Evolutionary conservation across 2,329 filamentous ascomycete genomes (phyloP).

Genomic region (Aspergillus spinulosporus): DNA sequence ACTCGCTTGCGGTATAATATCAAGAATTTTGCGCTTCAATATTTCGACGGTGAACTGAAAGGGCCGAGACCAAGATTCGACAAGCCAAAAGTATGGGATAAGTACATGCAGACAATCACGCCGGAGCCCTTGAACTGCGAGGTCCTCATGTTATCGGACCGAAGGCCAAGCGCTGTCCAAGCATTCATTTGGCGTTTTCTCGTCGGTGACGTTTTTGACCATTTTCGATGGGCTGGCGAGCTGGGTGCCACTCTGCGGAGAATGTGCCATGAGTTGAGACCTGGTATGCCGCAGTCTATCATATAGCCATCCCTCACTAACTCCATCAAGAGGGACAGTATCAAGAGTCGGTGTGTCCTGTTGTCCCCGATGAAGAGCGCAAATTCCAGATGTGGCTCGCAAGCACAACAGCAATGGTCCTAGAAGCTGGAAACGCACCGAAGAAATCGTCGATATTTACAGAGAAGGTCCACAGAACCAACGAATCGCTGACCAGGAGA

Average conservation of each 20-base stretch:
- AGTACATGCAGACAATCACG: neutral
- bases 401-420: neutral
- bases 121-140: neutral
- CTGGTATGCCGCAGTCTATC: neutral
- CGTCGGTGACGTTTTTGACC: neutral
- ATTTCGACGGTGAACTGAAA: neutral
- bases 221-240: conserved; percentile 6
- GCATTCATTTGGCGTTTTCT: conserved; percentile 3
- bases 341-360: neutral
- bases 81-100: neutral
- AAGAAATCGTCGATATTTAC: neutral
- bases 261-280: neutral
- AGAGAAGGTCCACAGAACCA: neutral
- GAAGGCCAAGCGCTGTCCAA: conserved; percentile 2
- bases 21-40: conserved; percentile 2
- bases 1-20: neutral
- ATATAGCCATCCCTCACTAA: neutral
- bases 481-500: neutral
- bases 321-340: neutral
- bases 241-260: neutral
- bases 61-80: neutral
- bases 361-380: conserved; percentile 1
- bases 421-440: neutral
- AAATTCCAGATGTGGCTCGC: conserved; percentile 7
- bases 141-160: neutral